Evolutionary conservation across 257 asterid species (phyloP), one percentile per base, ranked within the genome.

Genomic region (Sherardia arvensis): DNA sequence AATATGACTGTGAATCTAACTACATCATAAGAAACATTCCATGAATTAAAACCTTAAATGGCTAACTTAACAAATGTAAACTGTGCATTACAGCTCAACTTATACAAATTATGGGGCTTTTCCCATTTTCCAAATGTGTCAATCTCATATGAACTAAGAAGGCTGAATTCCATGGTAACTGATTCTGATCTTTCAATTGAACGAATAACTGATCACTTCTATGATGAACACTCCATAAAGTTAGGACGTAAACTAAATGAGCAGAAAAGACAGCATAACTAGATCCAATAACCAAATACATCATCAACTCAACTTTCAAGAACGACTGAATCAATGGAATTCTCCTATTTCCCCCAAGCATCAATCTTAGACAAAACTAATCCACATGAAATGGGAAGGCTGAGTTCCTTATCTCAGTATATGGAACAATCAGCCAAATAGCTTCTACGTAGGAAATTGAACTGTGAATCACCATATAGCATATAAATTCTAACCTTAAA

Each of bases 181-280:
- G 8, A 14, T 14, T 43, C n/a, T 30, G 34, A 30, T 30, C 34
- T 14, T 43, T 17, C 51, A 43, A 7, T 43, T 3, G 20, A 43
- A 14, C 8, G 1, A 43, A 17, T 7, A 7, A 7, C 9, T 34
- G 43, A 7, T 34, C 47, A 38, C 11, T 38, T 38, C 47, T 38
- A 66, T 11, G 61, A 22, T 49, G 64, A 67, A 63, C 40, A 65
- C 36, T 30, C 40, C 8, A 49, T 64, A 65, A 66, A 66, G 67
- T 51, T 0, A 48, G n/a, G 23, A 20, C 43, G 32, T 40, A 56
- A 33, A 26, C 55, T n/a, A 27, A 62, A 23, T 29, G 59, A 43
- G 40, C 3, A 10, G 4, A 48, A 53, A n/a, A 23, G 14, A 1
- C 22, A 1, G 7, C 6, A 11, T 49, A 60, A 61, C 29, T 21